These are phyloP conservation scores for Leonotis leonurus DNA, from an alignment of 257 asterid species.

Conservation along the genomic window DNA sequence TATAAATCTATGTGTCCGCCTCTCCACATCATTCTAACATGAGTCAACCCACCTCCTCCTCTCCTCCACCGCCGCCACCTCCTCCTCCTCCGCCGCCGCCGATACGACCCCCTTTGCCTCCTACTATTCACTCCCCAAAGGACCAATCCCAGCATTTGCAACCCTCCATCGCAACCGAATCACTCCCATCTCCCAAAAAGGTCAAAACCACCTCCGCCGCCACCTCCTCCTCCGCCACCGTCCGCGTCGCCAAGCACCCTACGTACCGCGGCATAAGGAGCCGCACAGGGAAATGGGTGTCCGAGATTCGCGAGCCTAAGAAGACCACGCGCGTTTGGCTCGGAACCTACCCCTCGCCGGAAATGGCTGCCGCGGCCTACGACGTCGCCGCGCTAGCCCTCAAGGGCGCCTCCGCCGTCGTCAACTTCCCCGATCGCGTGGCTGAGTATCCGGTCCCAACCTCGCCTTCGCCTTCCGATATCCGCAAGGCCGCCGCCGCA, in stretches of 20 bases:
- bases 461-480: constrained; percentile 23
- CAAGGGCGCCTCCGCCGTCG: constrained; percentile 15
- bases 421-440: constrained; percentile 32
- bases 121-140: neutral
- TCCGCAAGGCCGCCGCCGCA: constrained; percentile 30
- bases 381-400: constrained; percentile 42
- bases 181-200: constrained; percentile 31
- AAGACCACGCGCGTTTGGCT: constrained; percentile 40
- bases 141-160: constrained; percentile 23
- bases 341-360: constrained; percentile 39
- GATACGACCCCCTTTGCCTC: too few relatives aligned
- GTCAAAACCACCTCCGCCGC: constrained; percentile 16
- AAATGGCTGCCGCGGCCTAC: constrained; percentile 49
- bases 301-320: constrained; percentile 45
- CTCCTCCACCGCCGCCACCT: neutral
- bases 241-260: constrained; percentile 29
- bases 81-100: constrained; percentile 1
- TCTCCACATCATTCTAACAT: constrained; percentile 27
- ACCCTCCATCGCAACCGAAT: constrained; percentile 15
- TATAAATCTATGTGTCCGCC: constrained; percentile 17
- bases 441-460: constrained; percentile 19
- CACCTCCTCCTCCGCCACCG: constrained; percentile 7
- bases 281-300: constrained; percentile 47
- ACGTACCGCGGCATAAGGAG: constrained; percentile 35
- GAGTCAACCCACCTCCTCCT: constrained; percentile 16